These are phyloP conservation scores for Cryptococcus sp. DNA, from an alignment of 1,284 basidiomycete genomes.

Conservation along the genomic window DNA sequence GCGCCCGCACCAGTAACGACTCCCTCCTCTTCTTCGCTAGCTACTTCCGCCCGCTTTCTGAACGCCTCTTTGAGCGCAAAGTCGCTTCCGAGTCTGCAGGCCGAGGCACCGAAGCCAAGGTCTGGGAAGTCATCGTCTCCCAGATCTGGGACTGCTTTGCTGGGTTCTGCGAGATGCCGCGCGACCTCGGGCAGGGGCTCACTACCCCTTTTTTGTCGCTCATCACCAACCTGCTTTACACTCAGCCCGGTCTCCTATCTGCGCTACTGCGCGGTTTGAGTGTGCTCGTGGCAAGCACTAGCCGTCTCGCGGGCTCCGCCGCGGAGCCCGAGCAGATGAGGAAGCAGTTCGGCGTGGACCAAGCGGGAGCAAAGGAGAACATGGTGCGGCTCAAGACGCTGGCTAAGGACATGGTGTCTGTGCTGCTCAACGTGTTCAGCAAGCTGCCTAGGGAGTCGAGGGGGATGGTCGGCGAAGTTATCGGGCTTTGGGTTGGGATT, in stretches of 20 bases:
- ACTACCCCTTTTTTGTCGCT: slow-evolving; percentile 74
- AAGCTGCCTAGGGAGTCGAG: slow-evolving; percentile 73
- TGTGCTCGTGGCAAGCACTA: slow-evolving; percentile 66
- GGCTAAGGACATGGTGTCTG: slow-evolving; percentile 87
- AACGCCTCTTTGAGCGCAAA: slow-evolving; percentile 85
- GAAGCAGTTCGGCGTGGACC: slow-evolving; percentile 56
- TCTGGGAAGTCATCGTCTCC: slow-evolving; percentile 86
- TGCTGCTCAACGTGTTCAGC: slow-evolving; percentile 95
- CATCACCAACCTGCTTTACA: slow-evolving; percentile 86
- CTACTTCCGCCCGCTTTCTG: slow-evolving; percentile 90
- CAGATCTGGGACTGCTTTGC: slow-evolving; percentile 79
- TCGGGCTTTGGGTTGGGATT: slow-evolving; percentile 80
- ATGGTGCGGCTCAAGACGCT: slow-evolving; percentile 71
- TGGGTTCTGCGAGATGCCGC: slow-evolving; percentile 69
- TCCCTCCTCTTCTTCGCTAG: slow-evolving; percentile 78
- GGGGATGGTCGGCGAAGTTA: slow-evolving; percentile 81
- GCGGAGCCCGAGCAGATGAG: slow-evolving; percentile 53
- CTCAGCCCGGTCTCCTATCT: slow-evolving; percentile 77
- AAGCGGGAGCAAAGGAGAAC: slow-evolving; percentile 64
- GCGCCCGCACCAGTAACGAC: slow-evolving; percentile 73
- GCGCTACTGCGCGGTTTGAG: slow-evolving; percentile 78
- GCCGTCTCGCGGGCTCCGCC: slow-evolving; percentile 51
- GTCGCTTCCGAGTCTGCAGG: slow-evolving; percentile 66
- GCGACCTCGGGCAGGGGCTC: slow-evolving; percentile 74
- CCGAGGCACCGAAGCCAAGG: slow-evolving; percentile 79